Percentiles rank a stretch among this genome's conserved stretches.
These are phyloP conservation scores for Cryptococcus maquisensis DNA, from an alignment of 1,284 basidiomycete genomes.

Conservation along the genomic window DNA sequence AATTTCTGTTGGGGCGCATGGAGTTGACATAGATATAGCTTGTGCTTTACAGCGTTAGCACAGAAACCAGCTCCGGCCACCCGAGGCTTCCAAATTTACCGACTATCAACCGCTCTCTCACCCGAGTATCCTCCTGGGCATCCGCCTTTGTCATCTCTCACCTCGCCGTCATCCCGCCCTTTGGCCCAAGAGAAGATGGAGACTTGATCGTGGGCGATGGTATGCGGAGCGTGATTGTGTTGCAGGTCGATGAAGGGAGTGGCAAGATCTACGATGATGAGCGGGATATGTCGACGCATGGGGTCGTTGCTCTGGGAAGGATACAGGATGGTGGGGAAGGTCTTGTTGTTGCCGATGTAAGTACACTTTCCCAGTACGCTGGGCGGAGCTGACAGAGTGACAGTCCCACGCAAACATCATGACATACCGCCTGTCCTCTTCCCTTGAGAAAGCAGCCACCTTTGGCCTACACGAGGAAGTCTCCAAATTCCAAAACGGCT, in stretches of 20 bases:
- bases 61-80: constrained; percentile 4
- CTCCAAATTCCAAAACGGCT: constrained; percentile 43
- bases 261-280: constrained; percentile 60
- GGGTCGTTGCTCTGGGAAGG: constrained; percentile 48
- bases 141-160: constrained; percentile 69
- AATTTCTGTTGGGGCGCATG: too few relatives aligned
- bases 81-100: too few relatives aligned
- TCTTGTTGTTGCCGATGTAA: constrained; percentile 73
- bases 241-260: constrained; percentile 54
- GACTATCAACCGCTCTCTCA: constrained; percentile 34
- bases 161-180: constrained; percentile 50
- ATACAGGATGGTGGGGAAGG: constrained; percentile 46
- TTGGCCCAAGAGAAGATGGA: constrained; percentile 46
- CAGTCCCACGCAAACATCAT: constrained; percentile 65
- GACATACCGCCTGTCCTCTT: constrained; percentile 51
- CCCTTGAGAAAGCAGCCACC: constrained; percentile 43
- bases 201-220: constrained; percentile 69
- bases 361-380: constrained; percentile 22
- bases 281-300: constrained; percentile 71
- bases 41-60: background rate
- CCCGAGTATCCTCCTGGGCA: constrained; percentile 61
- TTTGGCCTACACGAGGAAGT: constrained; percentile 52
- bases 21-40: background rate
- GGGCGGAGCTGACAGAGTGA: constrained; percentile 2
- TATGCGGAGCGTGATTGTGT: constrained; percentile 71